Percentiles rank a stretch among this genome's conserved stretches.
Evolutionary conservation across 148 eudicot genomes (phyloP).

Genomic region (Linanthus parryae): DNA sequence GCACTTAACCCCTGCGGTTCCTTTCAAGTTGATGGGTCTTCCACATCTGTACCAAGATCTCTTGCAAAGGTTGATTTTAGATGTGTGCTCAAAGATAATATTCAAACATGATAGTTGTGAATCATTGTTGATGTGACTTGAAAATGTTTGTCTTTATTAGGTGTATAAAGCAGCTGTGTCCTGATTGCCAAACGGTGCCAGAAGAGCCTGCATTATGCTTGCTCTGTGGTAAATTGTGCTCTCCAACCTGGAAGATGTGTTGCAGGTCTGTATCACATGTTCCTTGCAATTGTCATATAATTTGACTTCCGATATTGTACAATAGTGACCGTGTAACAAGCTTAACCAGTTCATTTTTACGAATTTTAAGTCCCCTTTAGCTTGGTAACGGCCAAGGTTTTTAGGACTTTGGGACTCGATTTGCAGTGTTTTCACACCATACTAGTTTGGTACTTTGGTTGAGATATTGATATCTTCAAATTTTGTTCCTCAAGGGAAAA

Average conservation of each 20-base stretch:
- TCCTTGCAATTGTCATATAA: no score
- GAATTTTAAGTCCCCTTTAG: neutral
- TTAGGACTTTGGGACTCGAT: neutral
- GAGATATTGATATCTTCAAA: slow-evolving; percentile 11
- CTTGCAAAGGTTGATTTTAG: slow-evolving; percentile 58
- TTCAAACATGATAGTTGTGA: no score
- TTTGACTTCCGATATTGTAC: neutral
- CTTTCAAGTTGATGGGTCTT: slow-evolving; percentile 72
- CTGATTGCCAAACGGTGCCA: slow-evolving; percentile 44
- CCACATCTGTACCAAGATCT: slow-evolving; percentile 89
- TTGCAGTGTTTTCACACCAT: neutral
- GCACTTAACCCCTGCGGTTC: slow-evolving; percentile 58
- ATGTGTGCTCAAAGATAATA: no score
- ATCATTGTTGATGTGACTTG: no score
- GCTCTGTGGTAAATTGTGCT: slow-evolving; percentile 82
- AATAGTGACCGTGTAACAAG: neutral
- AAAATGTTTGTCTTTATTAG: slow-evolving; percentile 42
- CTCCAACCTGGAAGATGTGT: slow-evolving; percentile 79
- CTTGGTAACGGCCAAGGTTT: neutral
- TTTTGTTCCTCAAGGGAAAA: slow-evolving; percentile 45
- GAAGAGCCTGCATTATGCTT: slow-evolving; percentile 86
- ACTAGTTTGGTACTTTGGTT: neutral
- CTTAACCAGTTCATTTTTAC: neutral
- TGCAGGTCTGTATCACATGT: slow-evolving; percentile 56
- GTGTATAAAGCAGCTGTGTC: slow-evolving; percentile 77